Percentiles rank a stretch among this genome's conserved stretches.
Evolutionary conservation across 78 protist species (phyloP).

Genomic region (Polysphondylium violaceum): DNA sequence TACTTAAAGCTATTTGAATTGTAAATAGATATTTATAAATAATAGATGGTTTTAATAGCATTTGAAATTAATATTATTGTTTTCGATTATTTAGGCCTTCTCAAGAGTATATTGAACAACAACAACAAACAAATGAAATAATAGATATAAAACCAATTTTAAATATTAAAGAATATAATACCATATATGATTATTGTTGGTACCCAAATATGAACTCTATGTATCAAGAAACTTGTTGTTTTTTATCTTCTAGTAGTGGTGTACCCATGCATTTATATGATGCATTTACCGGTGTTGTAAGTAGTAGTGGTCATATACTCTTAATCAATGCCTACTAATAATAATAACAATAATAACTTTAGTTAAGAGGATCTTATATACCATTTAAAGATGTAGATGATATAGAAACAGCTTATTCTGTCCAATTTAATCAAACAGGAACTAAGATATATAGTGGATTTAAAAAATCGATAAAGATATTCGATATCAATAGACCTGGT

Average conservation of each 20-base stretch:
- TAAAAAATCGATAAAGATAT: conserved; percentile 53
- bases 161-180: conserved; percentile 28
- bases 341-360: too few relatives aligned
- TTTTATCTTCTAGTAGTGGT: conserved; percentile 9
- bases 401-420: conserved; percentile 48
- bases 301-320: too few relatives aligned
- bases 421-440: conserved; percentile 18
- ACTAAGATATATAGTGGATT: conserved; percentile 39
- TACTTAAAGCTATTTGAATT: conserved; percentile 38
- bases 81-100: not conserved
- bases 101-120: not conserved
- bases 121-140: not conserved
- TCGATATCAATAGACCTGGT: conserved; percentile 58
- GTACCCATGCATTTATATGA: conserved; percentile 11
- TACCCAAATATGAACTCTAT: conserved; percentile 64
- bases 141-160: conserved; percentile 1
- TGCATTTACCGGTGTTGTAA: conserved; percentile 28
- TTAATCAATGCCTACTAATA: not conserved
- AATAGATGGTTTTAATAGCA: not conserved
- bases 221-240: conserved; percentile 15
- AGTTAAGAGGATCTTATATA: conserved; percentile 10
- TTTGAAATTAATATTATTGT: not conserved
- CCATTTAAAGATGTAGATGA: conserved; percentile 66
- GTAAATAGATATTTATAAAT: not conserved
- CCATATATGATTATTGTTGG: conserved; percentile 57